Conservation (phyloP, 2,329 filamentous ascomycete genomes). For the Spiromastix sp. region DNA sequence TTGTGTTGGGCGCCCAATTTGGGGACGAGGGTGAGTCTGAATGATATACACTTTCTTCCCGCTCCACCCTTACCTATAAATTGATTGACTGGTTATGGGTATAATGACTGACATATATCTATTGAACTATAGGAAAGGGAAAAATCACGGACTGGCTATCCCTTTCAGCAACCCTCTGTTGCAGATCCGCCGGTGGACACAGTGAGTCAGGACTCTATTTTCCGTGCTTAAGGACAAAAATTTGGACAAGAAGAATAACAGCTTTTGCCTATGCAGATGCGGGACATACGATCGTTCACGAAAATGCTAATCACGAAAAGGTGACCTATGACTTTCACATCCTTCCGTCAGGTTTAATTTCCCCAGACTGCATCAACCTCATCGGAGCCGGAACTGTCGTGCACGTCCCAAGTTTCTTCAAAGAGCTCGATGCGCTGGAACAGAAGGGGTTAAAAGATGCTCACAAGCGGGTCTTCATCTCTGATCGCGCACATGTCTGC, state of each 20-base stretch:
- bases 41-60: background rate
- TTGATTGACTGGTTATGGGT: background rate
- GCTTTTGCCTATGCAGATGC: slow-evolving; percentile 29
- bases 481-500: slow-evolving; percentile 23
- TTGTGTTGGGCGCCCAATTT: slow-evolving; percentile 38
- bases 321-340: slow-evolving; percentile 41
- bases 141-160: slow-evolving; percentile 40
- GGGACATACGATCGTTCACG: slow-evolving; percentile 39
- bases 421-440: slow-evolving; percentile 34
- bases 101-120: slow-evolving; percentile 7
- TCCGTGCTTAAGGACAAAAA: too few relatives aligned
- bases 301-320: too few relatives aligned
- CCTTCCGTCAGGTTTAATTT: slow-evolving; percentile 32
- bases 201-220: slow-evolving; percentile 24
- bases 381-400: slow-evolving; percentile 39
- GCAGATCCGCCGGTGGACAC: slow-evolving; percentile 37
- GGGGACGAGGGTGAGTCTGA: slow-evolving; percentile 34
- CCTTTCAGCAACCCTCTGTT: slow-evolving; percentile 34
- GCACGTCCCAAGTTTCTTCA: slow-evolving; percentile 39
- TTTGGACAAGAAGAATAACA: too few relatives aligned
- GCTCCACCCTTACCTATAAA: background rate
- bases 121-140: slow-evolving; percentile 29
- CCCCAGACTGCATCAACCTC: slow-evolving; percentile 35
- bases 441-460: slow-evolving; percentile 33
- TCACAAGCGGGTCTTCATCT: slow-evolving; percentile 34